Conservation (phyloP, 2,329 filamentous ascomycete genomes). For the Catunica adiposa region DNA sequence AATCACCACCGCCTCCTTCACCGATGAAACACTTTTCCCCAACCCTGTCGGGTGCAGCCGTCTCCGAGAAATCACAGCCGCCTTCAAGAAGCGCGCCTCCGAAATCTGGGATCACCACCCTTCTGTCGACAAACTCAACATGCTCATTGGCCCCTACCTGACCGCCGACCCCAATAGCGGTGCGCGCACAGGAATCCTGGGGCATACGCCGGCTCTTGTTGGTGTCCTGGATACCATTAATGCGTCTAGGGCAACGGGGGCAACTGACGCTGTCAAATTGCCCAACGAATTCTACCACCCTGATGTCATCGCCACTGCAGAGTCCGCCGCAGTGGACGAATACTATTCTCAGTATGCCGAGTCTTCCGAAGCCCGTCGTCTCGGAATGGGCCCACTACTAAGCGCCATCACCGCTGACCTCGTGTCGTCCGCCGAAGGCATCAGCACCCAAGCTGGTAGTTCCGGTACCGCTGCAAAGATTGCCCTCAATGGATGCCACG, state of each 20-base stretch:
- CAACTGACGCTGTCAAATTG: slow-evolving; percentile 49
- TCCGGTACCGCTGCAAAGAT: slow-evolving; percentile 33
- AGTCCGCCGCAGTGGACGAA: slow-evolving; percentile 70
- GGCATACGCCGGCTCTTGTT: slow-evolving; percentile 50
- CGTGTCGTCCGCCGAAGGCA: slow-evolving; percentile 43
- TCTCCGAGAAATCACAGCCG: slow-evolving; percentile 50
- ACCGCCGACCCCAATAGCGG: slow-evolving; percentile 30
- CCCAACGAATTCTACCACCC: slow-evolving; percentile 78
- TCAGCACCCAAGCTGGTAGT: slow-evolving; percentile 25
- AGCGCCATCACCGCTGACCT: slow-evolving; percentile 69
- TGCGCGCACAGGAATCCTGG: slow-evolving; percentile 64
- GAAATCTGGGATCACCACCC: slow-evolving; percentile 57
- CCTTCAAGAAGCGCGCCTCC: slow-evolving; percentile 56
- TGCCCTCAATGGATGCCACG: slow-evolving; percentile 72
- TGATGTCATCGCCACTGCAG: slow-evolving; percentile 50
- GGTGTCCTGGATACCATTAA: slow-evolving; percentile 94
- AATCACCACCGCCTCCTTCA: slow-evolving; percentile 35
- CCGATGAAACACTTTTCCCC: slow-evolving; percentile 64
- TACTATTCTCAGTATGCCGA: slow-evolving; percentile 85
- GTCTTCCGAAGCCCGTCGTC: slow-evolving; percentile 66
- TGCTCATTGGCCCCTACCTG: slow-evolving; percentile 71
- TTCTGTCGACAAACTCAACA: slow-evolving; percentile 73
- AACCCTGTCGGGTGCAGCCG: slow-evolving; percentile 61
- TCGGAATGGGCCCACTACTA: slow-evolving; percentile 73
- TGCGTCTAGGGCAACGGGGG: slow-evolving; percentile 66